Percentiles rank a stretch among this genome's conserved stretches.
Evolutionary conservation across 495 filamentous ascomycete genomes (phyloP).

Genomic region (Emericellopsis terricola): DNA sequence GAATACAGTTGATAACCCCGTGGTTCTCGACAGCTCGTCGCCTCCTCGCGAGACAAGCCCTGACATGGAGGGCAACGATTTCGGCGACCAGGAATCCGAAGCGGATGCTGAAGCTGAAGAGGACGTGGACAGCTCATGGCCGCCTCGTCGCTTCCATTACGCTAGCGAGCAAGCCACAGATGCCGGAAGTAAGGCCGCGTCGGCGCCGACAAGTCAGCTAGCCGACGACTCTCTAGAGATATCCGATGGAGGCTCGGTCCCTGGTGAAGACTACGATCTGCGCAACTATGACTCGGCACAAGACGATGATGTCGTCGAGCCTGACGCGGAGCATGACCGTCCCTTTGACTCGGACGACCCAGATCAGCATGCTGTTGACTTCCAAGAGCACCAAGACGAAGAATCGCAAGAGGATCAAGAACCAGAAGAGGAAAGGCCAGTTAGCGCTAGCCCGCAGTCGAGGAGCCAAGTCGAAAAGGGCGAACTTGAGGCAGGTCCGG

Average conservation of each 20-base stretch:
- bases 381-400: neutral
- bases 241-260: too few relatives aligned
- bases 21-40: neutral
- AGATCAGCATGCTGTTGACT: neutral
- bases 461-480: too few relatives aligned
- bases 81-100: neutral
- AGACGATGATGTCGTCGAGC: slow-evolving; percentile 38
- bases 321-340: slow-evolving; percentile 36
- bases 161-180: too few relatives aligned
- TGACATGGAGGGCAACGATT: too few relatives aligned
- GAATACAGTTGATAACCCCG: neutral
- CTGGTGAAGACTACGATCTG: slow-evolving; percentile 4
- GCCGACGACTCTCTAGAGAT: too few relatives aligned
- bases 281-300: neutral
- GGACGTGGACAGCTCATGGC: too few relatives aligned
- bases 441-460: too few relatives aligned
- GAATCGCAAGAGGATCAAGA: neutral
- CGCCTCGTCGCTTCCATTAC: too few relatives aligned
- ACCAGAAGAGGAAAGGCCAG: neutral
- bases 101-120: too few relatives aligned
- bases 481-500: neutral
- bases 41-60: neutral
- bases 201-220: too few relatives aligned
- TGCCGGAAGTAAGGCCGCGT: too few relatives aligned
- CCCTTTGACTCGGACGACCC: slow-evolving; percentile 33